These are phyloP conservation scores for Malbranchea zuffiana DNA, from an alignment of 2,329 filamentous ascomycete species.

Conservation along the genomic window DNA sequence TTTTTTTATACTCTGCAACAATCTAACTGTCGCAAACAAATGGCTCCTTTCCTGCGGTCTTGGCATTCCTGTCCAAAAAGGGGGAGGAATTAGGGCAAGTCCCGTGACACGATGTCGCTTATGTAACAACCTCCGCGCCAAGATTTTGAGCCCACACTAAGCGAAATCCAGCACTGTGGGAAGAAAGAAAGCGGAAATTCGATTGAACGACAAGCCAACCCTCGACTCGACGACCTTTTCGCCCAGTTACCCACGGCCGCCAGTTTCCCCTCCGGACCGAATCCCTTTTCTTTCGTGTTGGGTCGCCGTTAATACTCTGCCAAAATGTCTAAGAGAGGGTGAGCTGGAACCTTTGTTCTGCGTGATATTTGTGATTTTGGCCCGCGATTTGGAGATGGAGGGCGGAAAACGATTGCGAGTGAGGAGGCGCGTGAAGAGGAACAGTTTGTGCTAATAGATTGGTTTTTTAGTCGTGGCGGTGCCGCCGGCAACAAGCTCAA, in stretches of 20 bases:
- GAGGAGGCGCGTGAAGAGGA: background rate
- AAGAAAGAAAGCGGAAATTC: conserved; percentile 19
- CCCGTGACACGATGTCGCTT: no score
- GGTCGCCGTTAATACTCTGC: conserved; percentile 30
- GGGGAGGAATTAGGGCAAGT: conserved; percentile 30
- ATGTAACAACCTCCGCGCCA: no score
- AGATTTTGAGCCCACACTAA: conserved; percentile 37
- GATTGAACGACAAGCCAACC: conserved; percentile 17
- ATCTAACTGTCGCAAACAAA: no score
- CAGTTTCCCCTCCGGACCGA: conserved; percentile 13
- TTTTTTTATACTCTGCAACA: no score
- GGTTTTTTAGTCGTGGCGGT: conserved; percentile 54
- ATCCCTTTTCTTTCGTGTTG: conserved; percentile 25
- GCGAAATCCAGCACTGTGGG: conserved; percentile 25
- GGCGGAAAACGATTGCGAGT: background rate
- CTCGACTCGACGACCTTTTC: conserved; percentile 14
- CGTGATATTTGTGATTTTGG: background rate
- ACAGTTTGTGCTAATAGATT: conserved; percentile 7
- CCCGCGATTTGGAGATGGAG: background rate
- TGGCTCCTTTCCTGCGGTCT: no score
- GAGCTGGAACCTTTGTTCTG: conserved; percentile 20
- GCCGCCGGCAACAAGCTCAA: conserved; percentile 99
- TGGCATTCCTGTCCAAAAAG: background rate
- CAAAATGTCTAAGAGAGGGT: conserved; percentile 45
- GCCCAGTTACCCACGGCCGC: background rate